Conservation (phyloP, 768 basidiomycete species). For the Hericium coralloides region DNA sequence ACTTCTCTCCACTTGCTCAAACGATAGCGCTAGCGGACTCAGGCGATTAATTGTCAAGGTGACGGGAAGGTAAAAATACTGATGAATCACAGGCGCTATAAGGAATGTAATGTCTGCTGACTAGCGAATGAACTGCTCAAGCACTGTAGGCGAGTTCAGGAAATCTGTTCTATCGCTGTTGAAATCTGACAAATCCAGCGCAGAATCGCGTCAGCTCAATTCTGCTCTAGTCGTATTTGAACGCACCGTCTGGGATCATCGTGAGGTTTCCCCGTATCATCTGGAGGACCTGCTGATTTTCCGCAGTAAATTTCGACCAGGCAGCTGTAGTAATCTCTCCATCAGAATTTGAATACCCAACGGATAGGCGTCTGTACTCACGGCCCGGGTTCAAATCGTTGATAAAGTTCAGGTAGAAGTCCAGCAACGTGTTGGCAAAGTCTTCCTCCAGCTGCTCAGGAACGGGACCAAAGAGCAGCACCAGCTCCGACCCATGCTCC, state of each 20-base stretch:
- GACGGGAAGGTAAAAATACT: too few species aligned
- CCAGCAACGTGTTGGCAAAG: constrained; percentile 39
- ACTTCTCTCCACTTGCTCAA: too few species aligned
- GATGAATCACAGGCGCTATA: too few species aligned
- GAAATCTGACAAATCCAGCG: neutral
- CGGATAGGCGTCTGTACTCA: constrained; percentile 19
- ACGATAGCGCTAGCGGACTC: too few species aligned
- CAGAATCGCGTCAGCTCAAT: neutral
- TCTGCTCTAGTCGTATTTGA: neutral
- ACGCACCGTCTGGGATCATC: neutral
- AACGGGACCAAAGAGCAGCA: constrained; percentile 39
- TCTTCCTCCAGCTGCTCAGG: constrained; percentile 29
- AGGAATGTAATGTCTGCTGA: neutral
- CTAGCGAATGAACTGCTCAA: neutral
- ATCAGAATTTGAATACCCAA: neutral
- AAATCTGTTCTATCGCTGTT: neutral
- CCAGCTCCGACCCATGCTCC: constrained; percentile 40
- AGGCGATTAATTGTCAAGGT: too few species aligned
- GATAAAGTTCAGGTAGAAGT: constrained; percentile 50
- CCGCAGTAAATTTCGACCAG: neutral
- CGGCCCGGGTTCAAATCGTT: constrained; percentile 47
- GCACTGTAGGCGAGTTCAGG: neutral
- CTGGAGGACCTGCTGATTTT: neutral
- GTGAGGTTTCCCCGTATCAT: neutral
- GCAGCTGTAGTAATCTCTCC: neutral